A percentile compares a stretch with the other conserved stretches of the same genome.
Evolutionary conservation across 2,329 filamentous ascomycete species (phyloP).

Genomic region (Hortaea werneckii): DNA sequence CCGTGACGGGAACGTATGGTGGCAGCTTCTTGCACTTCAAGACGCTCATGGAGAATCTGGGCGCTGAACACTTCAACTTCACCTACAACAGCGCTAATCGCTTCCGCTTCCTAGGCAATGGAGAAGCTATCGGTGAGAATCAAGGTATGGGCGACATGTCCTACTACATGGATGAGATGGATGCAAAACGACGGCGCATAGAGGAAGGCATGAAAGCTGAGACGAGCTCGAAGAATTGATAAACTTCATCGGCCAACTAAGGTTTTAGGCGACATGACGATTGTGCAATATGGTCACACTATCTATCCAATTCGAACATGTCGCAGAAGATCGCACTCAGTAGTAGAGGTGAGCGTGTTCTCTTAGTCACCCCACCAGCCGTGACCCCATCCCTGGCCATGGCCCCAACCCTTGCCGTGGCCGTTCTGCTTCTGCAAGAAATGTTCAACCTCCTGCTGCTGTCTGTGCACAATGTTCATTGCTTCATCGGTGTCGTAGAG

Average conservation of each 20-base stretch:
- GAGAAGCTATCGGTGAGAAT: slow-evolving; percentile 2
- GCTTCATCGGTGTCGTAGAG: slow-evolving; percentile 22
- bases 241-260: too few species aligned
- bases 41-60: slow-evolving; percentile 1
- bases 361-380: not conserved
- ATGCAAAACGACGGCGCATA: not conserved
- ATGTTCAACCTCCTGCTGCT: not conserved
- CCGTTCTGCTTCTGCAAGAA: not conserved
- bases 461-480: not conserved
- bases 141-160: slow-evolving; percentile 1
- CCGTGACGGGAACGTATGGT: not conserved
- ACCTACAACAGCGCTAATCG: not conserved
- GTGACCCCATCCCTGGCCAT: not conserved
- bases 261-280: too few species aligned
- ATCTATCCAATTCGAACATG: too few species aligned
- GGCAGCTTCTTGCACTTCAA: slow-evolving; percentile 2
- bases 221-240: too few species aligned
- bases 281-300: too few species aligned
- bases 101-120: slow-evolving; percentile 1
- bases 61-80: slow-evolving; percentile 2
- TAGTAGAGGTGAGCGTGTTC: too few species aligned
- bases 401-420: not conserved
- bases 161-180: slow-evolving; percentile 2
- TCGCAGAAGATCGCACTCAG: too few species aligned
- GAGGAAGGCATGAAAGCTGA: not conserved